Conservation (phyloP, 495 filamentous ascomycete genomes). For the Aspergillus nidulans region DNA sequence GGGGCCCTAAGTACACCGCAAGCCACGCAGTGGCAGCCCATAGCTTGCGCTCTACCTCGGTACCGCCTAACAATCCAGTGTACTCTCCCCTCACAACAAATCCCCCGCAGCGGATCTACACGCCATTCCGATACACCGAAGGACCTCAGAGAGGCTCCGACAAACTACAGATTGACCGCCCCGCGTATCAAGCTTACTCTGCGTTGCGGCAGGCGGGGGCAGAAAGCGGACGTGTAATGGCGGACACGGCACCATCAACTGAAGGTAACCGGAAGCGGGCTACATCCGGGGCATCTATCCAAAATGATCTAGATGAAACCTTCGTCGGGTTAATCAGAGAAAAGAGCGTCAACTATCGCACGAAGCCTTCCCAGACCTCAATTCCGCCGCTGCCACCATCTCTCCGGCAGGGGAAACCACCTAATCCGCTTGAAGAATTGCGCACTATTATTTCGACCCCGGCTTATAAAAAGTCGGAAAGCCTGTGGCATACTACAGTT, state of each 20-base stretch:
- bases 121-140: slow-evolving; percentile 44
- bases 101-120: slow-evolving; percentile 45
- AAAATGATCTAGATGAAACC: slow-evolving; percentile 35
- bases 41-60: slow-evolving; percentile 22
- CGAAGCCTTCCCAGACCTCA: slow-evolving; percentile 15
- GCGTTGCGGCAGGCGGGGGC: slow-evolving; percentile 41
- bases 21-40: not conserved
- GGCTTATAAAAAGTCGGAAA: slow-evolving; percentile 32
- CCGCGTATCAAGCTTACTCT: slow-evolving; percentile 45
- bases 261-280: slow-evolving; percentile 12
- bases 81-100: slow-evolving; percentile 33
- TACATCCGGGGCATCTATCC: slow-evolving; percentile 15
- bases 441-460: slow-evolving; percentile 34
- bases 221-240: slow-evolving; percentile 42
- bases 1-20: slow-evolving; percentile 14
- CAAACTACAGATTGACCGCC: slow-evolving; percentile 32
- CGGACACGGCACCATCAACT: slow-evolving; percentile 24
- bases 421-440: slow-evolving; percentile 29
- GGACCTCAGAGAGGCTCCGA: slow-evolving; percentile 46
- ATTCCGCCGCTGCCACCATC: slow-evolving; percentile 29
- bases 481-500: slow-evolving; percentile 31
- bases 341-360: slow-evolving; percentile 39
- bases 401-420: slow-evolving; percentile 24
- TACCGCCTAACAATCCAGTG: slow-evolving; percentile 20
- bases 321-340: slow-evolving; percentile 46